phyloP scores from a whole-genome alignment of 1,284 basidiomycete species.

The Cutaneotrichosporon cutaneum region DNA sequence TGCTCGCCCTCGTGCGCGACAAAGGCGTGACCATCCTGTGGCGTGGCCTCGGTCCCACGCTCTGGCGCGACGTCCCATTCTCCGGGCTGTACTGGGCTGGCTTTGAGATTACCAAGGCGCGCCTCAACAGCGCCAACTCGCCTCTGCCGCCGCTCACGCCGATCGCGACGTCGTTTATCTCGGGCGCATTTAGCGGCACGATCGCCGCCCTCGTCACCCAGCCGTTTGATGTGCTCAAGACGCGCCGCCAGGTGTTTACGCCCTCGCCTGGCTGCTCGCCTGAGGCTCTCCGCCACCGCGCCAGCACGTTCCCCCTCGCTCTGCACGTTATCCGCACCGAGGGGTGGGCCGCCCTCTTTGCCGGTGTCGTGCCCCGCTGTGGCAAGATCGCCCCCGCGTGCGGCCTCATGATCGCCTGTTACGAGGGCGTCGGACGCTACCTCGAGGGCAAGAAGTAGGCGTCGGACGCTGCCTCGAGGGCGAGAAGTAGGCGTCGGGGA shows the following conservation, averaged over 20 bases:
- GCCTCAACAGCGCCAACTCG: slow-evolving; percentile 36
- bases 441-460: slow-evolving; percentile 48
- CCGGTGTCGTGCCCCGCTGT: slow-evolving; percentile 81
- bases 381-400: slow-evolving; percentile 98
- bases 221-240: slow-evolving; percentile 96
- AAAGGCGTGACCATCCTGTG: slow-evolving; percentile 75
- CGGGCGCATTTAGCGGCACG: slow-evolving; percentile 49
- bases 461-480: slow-evolving; percentile 50
- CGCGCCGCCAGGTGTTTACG: slow-evolving; percentile 73
- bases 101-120: slow-evolving; percentile 49
- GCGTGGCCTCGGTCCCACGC: slow-evolving; percentile 84
- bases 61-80: slow-evolving; percentile 97
- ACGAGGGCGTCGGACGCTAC: slow-evolving; percentile 66
- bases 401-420: slow-evolving; percentile 79
- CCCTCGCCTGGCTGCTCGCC: slow-evolving; percentile 59
- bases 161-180: slow-evolving; percentile 46
- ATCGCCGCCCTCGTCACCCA: slow-evolving; percentile 85
- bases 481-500: neutral
- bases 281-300: slow-evolving; percentile 45
- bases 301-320: slow-evolving; percentile 62
- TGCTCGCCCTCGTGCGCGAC: slow-evolving; percentile 58
- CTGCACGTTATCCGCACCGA: slow-evolving; percentile 72
- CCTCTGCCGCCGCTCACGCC: slow-evolving; percentile 38
- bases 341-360: slow-evolving; percentile 74
- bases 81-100: slow-evolving; percentile 63